Evolutionary conservation across 1,284 basidiomycete species (phyloP), one percentile per base, ranked within the genome.

Genomic region (Heliocybe sulcata): DNA sequence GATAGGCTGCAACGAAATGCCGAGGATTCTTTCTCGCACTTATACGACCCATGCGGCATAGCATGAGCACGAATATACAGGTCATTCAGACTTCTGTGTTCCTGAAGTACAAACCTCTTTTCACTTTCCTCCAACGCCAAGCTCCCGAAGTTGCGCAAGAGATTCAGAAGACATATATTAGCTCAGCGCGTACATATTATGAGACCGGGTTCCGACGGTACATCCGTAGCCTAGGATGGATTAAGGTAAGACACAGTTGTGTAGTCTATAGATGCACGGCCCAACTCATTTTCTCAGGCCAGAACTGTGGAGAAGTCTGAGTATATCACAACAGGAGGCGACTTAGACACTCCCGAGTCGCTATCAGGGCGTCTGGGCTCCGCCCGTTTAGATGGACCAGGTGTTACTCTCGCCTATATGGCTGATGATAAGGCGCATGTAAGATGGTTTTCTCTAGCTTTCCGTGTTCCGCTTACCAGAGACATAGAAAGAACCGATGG

Each of bases 201-300:
- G 97, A 99, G 71, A 98, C 97, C 16, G 93, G 90, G 0, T 95
- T 99, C 66, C 76, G 97, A 56, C 76, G 97, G 51, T 99, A 99
- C 67, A 80, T 87, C 26, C 77, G 97, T 29, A 88, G 86, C 62
- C 73, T 98, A 48, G 81, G 84, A 23, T 83, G 77, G 69, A 79
- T 97, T 49, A 90, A 89, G 77, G 86, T 89, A 51, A 53, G 65
- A 56, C 55, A 48, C 29, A 20, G 42, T 31, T 16, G n/a, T n/a
- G n/a, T n/a, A n/a, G n/a, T n/a, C n/a, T n/a, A n/a, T n/a, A n/a
- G n/a, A n/a, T n/a, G n/a, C n/a, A n/a, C n/a, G n/a, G n/a, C n/a
- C n/a, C n/a, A n/a, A n/a, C n/a, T n/a, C 48, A 23, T 33, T 57
- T n/a, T 52, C 45, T 53, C 55, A 90, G 88, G 70, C 77, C 20